Base-by-base conservation (phyloP, 2,329 filamentous ascomycete genomes). In the Colletotrichum lini region DNA sequence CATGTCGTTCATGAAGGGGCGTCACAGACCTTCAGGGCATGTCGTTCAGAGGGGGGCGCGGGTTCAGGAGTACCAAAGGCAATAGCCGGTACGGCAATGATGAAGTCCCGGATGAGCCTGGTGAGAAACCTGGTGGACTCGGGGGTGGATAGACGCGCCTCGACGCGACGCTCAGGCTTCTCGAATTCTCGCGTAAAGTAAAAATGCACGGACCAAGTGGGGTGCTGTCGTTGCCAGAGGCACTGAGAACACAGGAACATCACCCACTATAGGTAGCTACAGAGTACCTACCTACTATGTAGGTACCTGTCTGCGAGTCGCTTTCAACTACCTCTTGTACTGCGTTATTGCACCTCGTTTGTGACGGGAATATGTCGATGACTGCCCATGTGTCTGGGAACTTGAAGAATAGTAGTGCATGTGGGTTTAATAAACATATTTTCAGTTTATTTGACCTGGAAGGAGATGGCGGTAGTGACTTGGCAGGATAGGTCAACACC, bases 1-100 rank as follows among this genome's bases (percentile, higher is more conserved):
- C 89, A 92, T 92, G 8, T 23, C 42, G 62, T 42, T 47, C 7
- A 38, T 38, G n/a, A 45, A 30, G 18, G 18, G 16, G 42, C 23
- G 16, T 15, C 18, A 35, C 38, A 62, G 5, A 30, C 35, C 49
- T 42, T 21, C 6, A 8, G 13, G 13, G 3, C 49, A 53, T 63
- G 26, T 6, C 40, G 23, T 30, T 30, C 8, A 38, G 9, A 10
- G 35, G 23, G 30, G 10, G 18, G 10, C 38, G 23, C 18, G 49
- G 40, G 16, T 38, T 38, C 35, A 18, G 13, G 4, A 3, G n/a
- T 12, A 12, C 23, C 38, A 53, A 63, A 13, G 23, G 35, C 16
- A 13, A 21, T 7, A 21, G 47, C 52, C 30, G 13, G 10, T 7
- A 30, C 15, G 23, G 52, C 52, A 15, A 50, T 45, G 35, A 57